phyloP scores from a whole-genome alignment of 2,329 filamentous ascomycete species.

The Claviceps spartinae region DNA sequence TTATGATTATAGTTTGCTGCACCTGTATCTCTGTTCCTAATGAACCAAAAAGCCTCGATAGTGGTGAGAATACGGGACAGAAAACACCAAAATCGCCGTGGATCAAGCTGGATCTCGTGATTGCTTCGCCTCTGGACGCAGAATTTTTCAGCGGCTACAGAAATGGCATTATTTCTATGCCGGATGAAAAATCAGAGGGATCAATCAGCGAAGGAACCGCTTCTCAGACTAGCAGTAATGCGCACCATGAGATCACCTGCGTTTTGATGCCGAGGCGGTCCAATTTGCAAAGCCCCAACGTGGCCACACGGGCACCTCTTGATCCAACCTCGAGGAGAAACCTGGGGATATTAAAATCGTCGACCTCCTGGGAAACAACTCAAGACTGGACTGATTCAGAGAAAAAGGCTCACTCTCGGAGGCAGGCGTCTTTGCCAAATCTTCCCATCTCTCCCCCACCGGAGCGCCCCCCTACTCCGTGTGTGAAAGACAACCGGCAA shows the following conservation, averaged over 20 bases:
- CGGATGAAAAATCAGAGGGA: background rate
- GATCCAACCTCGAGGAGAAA: background rate
- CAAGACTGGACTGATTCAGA: constrained; percentile 21
- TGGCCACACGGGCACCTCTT: constrained; percentile 26
- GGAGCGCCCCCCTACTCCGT: too few relatives aligned
- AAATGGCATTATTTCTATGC: background rate
- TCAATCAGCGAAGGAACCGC: background rate
- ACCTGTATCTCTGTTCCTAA: background rate
- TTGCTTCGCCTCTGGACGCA: background rate
- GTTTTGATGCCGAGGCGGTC: constrained; percentile 35
- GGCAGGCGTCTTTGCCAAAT: too few relatives aligned
- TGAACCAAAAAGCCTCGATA: background rate
- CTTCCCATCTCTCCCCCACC: too few relatives aligned
- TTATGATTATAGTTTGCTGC: background rate
- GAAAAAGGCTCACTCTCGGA: constrained; percentile 13
- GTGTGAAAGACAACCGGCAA: too few relatives aligned
- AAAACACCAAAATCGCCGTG: background rate
- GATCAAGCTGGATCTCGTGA: background rate
- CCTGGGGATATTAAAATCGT: background rate
- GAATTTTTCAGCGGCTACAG: constrained; percentile 9
- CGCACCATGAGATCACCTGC: constrained; percentile 18
- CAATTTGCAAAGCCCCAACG: constrained; percentile 33
- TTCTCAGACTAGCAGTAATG: background rate
- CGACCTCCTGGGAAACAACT: background rate
- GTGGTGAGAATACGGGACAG: background rate